A percentile compares a stretch with the other conserved stretches of the same genome.
Conservation (phyloP, 768 basidiomycete genomes). For the Chalciporus chontae region DNA sequence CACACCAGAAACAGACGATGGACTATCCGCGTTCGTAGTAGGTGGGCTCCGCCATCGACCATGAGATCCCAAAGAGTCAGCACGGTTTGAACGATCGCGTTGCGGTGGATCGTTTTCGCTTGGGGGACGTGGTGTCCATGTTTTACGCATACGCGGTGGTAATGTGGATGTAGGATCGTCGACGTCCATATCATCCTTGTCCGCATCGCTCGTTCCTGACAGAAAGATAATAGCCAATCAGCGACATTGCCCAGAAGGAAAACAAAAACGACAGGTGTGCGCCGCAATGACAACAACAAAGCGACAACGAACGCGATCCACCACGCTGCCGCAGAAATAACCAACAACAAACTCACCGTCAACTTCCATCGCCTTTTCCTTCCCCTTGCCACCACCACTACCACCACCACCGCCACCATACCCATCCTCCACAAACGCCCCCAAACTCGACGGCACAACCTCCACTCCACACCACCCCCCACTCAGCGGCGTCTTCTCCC, state of each 20-base stretch:
- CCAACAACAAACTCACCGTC: slow-evolving; percentile 20
- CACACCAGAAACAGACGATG: slow-evolving; percentile 10
- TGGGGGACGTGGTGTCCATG: slow-evolving; percentile 28
- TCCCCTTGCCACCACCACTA: slow-evolving; percentile 15
- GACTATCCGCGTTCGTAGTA: slow-evolving; percentile 18
- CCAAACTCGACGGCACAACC: slow-evolving; percentile 38
- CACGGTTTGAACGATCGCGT: neutral
- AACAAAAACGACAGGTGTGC: neutral
- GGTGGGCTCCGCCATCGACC: slow-evolving; percentile 25
- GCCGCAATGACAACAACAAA: neutral
- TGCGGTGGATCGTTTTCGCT: slow-evolving; percentile 3
- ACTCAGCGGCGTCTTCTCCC: slow-evolving; percentile 50
- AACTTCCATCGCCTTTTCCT: slow-evolving; percentile 11
- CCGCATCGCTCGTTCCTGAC: slow-evolving; percentile 5
- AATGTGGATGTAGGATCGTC: slow-evolving; percentile 28
- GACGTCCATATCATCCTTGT: slow-evolving; percentile 12
- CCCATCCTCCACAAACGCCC: slow-evolving; percentile 15
- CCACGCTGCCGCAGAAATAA: neutral
- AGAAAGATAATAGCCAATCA: neutral
- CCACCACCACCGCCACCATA: neutral
- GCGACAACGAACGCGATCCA: neutral
- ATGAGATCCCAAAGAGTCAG: slow-evolving; percentile 9
- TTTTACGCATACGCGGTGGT: slow-evolving; percentile 65
- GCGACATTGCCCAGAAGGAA: neutral
- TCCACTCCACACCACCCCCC: slow-evolving; percentile 67